Base-by-base conservation (phyloP, 352 stramenopile species). In the Stramenopiles sp. region DNA sequence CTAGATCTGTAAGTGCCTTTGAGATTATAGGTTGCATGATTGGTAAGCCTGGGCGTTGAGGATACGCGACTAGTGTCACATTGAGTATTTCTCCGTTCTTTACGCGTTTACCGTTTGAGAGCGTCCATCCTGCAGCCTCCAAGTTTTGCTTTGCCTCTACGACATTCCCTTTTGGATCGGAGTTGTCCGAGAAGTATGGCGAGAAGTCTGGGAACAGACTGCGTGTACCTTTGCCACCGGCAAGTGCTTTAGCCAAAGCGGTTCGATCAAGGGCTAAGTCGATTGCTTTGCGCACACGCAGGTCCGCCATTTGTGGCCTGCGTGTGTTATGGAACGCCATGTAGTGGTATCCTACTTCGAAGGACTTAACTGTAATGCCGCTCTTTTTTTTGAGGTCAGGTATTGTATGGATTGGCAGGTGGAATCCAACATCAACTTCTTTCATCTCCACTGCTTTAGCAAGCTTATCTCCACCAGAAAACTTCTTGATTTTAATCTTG, bases 341-440 rank as follows among this genome's bases (percentile, higher is more conserved):
- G 81, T 83, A 83, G 81, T 81, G 67, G n/a, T 83, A 82, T 0
- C 81, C 80, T 7, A 83, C 81, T 33, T 82, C 81, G 44, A 83
- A 83, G 7, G 81, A 83, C 39, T 80, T 81, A 80, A 83, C 33
- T 0, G 32, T 25, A 71, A 84, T 67, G 30, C 44, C 44, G 0
- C 67, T 25, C 30, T 0, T 76, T 25, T 82, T 76, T 75, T 32
- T 0, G 7, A 84, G 0, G 0, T 75, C 80, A 0, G 71, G 55
- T 0, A 83, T 75, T 25, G 30, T 82, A 81, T 84, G 80, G 25
- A 82, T 80, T 0, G 82, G 82, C 33, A 84, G 32, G 1, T 84
- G 80, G 30, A 84, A 84, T 0, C 7, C 82, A 39, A 84, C 83
- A 67, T 84, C 82, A 7, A 83, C 75, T 30, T 83, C 44, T 4